Evolutionary conservation across 1,284 basidiomycete species (phyloP), one percentile per base, ranked within the genome.

Genomic region (Malassezia equina): DNA sequence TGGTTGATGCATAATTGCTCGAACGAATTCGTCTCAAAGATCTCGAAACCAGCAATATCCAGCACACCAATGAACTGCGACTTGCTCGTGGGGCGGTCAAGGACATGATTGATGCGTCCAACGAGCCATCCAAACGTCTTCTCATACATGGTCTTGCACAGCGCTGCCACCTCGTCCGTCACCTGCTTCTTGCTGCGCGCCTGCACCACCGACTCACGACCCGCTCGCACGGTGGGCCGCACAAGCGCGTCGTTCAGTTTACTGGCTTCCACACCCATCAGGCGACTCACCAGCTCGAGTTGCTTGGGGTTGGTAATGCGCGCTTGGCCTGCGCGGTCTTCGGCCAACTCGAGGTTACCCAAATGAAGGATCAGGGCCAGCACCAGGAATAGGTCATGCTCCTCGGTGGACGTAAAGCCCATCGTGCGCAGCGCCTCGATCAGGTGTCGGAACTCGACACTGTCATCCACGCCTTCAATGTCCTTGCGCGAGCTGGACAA

Each of bases 1-100:
- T 90, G 95, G 75, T 99, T 99, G 82, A 99, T 99, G 67, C 94
- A 83, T 23, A 99, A 82, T 76, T 99, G 94, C 72, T 99, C 94
- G 75, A 98, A 99, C 47, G 67, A 69, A 61, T 78, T 78, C 53
- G 71, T 71, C 74, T 78, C 77, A 59, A 82, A 77, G 69, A 98
- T 98, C 76, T 99, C 94, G 78, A 99, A 99, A 19, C 94, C 94
- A 7, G 94, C 94, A 56, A 99, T 99, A 82, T 99, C 94, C 28
- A 99, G 82, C 3, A 99, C 94, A 41, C 94, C 94, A 60, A 99
- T 98, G 75, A 96, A 98, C 1, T 88, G 90, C 31, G 88, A 85
- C 76, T 94, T 94, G 29, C 87, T 88, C 1, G 71, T 69, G 15
- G 91, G 90, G 7, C 91, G 83, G 67, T 96, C 93, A 1, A 98